Evolutionary conservation across 2,329 filamentous ascomycete species (phyloP), one percentile per base, ranked within the genome.

Genomic region (Bipolaris victoriae): DNA sequence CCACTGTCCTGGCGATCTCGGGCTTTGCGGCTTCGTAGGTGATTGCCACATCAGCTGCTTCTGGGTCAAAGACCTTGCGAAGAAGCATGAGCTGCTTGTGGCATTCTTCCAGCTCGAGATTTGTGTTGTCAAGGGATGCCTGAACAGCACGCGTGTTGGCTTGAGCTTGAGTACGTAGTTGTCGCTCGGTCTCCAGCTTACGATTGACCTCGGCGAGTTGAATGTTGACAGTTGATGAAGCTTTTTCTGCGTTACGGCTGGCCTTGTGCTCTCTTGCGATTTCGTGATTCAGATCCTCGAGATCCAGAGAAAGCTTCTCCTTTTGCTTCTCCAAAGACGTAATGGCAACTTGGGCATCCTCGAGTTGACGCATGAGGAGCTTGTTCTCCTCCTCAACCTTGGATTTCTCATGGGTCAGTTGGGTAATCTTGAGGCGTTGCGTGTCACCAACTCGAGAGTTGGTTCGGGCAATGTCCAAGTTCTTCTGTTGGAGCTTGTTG

Each of bases 401-500:
- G 1, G 84, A 76, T 78, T 97, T 98, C 70, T 97, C 94, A 15
- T 88, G 86, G 62, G 94, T 92, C 26, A 97, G 80, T 57, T 88
- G 87, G 37, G 86, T 77, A 46, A 97, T 82, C 64, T 95, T 90
- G 2, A 88, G 84, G 36, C 93, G 88, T 45, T 92, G 91, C 31
- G 88, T 90, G 66, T 98, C 94, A 60, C 86, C 92, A 29, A 90
- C 94, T 57, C 89, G 89, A 5, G 93, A 96, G 58, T 87, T 91
- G 0, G 94, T 95, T 44, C 95, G 87, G 39, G 94, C 94, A 75
- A 99, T 96, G 72, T 99, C 94, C 6, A 99, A 84, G 29, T 96
- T 95, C 81, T 98, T 98, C 71, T 98, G 94, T 70, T 98, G 94
- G 16, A 99, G 84, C 77, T 98, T 98, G 80, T 97, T 98, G 64